These are phyloP conservation scores for Gossypium gossypioides DNA, from an alignment of 441 rosid species.

Conservation along the genomic window DNA sequence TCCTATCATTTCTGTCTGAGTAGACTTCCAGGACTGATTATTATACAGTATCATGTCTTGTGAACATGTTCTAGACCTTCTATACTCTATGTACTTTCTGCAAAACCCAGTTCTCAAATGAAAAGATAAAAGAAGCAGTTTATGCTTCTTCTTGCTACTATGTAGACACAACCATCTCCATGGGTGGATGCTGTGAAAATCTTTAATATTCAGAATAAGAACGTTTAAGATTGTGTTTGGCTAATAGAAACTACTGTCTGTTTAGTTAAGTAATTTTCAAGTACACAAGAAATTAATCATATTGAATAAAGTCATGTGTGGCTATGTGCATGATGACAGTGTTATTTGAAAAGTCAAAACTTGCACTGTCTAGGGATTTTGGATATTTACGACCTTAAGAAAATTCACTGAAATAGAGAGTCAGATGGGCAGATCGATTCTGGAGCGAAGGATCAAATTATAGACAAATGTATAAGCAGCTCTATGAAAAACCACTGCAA, in stretches of 20 bases:
- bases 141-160: not conserved
- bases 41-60: not conserved
- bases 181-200: not conserved
- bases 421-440: not conserved
- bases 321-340: not conserved
- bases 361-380: not conserved
- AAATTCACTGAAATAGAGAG: not conserved
- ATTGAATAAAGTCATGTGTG: not conserved
- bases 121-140: not conserved
- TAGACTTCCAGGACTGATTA: slow-evolving; percentile 7
- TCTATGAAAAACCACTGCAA: not conserved
- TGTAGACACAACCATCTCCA: not conserved
- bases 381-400: not conserved
- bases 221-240: not conserved
- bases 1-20: not conserved
- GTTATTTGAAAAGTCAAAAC: not conserved
- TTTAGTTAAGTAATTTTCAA: not conserved
- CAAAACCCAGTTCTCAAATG: not conserved
- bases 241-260: not conserved
- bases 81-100: not conserved
- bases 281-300: not conserved
- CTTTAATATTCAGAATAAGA: not conserved
- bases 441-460: not conserved
- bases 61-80: not conserved
- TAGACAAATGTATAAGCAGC: not conserved